These are phyloP conservation scores for Allantophomopsis lycopodina DNA, from an alignment of 2,329 filamentous ascomycete species.

Conservation along the genomic window DNA sequence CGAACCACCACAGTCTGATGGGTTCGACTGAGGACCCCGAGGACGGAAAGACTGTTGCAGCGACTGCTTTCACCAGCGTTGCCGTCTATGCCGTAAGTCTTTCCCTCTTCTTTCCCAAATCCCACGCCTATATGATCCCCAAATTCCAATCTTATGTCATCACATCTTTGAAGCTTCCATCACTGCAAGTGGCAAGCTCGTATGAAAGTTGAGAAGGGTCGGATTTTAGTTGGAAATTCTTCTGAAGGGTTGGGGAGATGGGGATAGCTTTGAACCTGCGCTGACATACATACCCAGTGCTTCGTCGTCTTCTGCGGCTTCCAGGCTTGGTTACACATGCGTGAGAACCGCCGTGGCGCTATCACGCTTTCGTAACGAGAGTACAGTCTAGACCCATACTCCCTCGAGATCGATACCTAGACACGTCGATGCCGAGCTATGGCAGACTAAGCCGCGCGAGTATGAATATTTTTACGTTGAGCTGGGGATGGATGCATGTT, in stretches of 20 bases:
- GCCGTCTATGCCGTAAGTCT: constrained; percentile 72
- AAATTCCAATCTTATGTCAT: too few relatives aligned
- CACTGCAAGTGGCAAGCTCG: too few relatives aligned
- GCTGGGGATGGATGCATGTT: too few relatives aligned
- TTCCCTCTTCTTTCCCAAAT: not conserved
- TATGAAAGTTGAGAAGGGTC: not conserved
- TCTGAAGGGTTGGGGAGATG: not conserved
- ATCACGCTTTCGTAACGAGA: constrained; percentile 51
- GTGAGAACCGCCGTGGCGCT: constrained; percentile 70
- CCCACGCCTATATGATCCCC: too few relatives aligned
- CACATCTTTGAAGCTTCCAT: too few relatives aligned
- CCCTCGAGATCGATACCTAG: too few relatives aligned
- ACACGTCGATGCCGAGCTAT: too few relatives aligned
- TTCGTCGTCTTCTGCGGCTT: constrained; percentile 88
- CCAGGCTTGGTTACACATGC: constrained; percentile 75
- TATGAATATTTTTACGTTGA: too few relatives aligned
- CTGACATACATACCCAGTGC: constrained; percentile 32
- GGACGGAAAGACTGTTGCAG: constrained; percentile 66
- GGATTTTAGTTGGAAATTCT: too few relatives aligned
- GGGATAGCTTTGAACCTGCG: not conserved
- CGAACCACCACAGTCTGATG: constrained; percentile 71
- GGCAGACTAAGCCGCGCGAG: too few relatives aligned
- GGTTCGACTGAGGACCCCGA: constrained; percentile 59
- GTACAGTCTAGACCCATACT: not conserved
- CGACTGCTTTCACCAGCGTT: constrained; percentile 77